Evolutionary conservation across 2,329 filamentous ascomycete genomes (phyloP).

Genomic region (Teratosphaeria destructans): DNA sequence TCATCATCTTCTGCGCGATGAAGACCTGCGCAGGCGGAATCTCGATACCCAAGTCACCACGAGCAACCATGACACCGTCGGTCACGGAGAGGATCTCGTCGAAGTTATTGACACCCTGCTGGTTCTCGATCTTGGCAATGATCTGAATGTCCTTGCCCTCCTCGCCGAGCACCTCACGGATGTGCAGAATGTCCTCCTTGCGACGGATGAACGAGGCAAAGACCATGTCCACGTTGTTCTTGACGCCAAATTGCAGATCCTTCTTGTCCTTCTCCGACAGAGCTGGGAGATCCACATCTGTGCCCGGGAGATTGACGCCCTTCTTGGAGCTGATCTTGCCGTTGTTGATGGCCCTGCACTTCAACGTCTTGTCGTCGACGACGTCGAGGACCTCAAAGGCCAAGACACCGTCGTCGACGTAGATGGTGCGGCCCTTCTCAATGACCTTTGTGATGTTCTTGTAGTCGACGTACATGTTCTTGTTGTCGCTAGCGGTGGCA

Average conservation of each 20-base stretch:
- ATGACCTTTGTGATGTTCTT: constrained; percentile 99
- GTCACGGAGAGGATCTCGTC: constrained; percentile 91
- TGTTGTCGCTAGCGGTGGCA: constrained; percentile 68
- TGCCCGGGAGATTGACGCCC: constrained; percentile 98
- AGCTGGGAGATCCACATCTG: constrained; percentile 93
- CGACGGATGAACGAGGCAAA: constrained; percentile 98
- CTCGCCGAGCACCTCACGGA: constrained; percentile 81
- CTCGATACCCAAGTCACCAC: constrained; percentile 96
- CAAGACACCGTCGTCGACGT: constrained; percentile 95
- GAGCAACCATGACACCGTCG: constrained; percentile 98
- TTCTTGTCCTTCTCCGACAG: constrained; percentile 96
- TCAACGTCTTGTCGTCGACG: constrained; percentile 78
- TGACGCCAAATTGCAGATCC: constrained; percentile 89
- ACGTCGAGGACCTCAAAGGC: constrained; percentile 89
- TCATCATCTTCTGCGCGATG: constrained; percentile 99
- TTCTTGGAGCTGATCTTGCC: constrained; percentile 98
- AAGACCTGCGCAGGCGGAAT: constrained; percentile 98
- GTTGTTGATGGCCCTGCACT: constrained; percentile 85
- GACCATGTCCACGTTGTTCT: constrained; percentile 98
- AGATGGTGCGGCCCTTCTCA: constrained; percentile 79
- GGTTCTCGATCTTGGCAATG: constrained; percentile 99
- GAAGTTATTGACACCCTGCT: constrained; percentile 99
- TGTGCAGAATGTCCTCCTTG: constrained; percentile 83
- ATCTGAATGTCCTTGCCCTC: constrained; percentile 96
- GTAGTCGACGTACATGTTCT: constrained; percentile 99